These are phyloP conservation scores for Lobosporangium transversale DNA, from an alignment of 192 early-diverging fungal genomes.

Conservation along the genomic window DNA sequence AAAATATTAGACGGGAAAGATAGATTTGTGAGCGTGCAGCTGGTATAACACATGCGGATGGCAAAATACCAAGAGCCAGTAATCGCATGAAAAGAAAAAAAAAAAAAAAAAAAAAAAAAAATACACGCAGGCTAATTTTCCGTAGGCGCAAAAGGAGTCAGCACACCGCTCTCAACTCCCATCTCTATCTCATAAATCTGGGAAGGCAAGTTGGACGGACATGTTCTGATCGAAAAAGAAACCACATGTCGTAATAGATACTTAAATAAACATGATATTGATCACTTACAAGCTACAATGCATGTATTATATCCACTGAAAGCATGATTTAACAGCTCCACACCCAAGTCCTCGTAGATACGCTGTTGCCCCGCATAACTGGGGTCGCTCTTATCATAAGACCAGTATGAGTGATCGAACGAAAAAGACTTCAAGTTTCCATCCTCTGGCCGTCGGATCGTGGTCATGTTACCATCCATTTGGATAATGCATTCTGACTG, in stretches of 20 bases:
- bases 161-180: conserved; percentile 13
- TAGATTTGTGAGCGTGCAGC: not conserved
- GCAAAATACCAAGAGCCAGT: not conserved
- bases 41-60: not conserved
- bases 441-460: conserved; percentile 62
- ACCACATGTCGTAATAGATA: too few relatives aligned
- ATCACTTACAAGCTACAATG: conserved; percentile 87
- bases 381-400: conserved; percentile 69
- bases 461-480: conserved; percentile 80
- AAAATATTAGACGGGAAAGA: not conserved
- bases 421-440: conserved; percentile 74
- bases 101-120: not conserved
- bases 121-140: conserved; percentile 5
- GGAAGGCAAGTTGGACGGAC: too few relatives aligned
- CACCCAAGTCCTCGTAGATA: conserved; percentile 82
- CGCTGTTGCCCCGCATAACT: conserved; percentile 76
- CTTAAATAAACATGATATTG: conserved; percentile 8
- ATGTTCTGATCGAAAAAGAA: too few relatives aligned
- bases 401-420: conserved; percentile 94
- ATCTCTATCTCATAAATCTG: not conserved
- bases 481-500: conserved; percentile 73
- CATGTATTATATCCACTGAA: conserved; percentile 93
- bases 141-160: not conserved
- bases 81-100: not conserved
- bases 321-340: conserved; percentile 83